A percentile compares a stretch with the other conserved stretches of the same genome.
Conservation (phyloP, 768 basidiomycete species). For the Boletus rubroflammeus region DNA sequence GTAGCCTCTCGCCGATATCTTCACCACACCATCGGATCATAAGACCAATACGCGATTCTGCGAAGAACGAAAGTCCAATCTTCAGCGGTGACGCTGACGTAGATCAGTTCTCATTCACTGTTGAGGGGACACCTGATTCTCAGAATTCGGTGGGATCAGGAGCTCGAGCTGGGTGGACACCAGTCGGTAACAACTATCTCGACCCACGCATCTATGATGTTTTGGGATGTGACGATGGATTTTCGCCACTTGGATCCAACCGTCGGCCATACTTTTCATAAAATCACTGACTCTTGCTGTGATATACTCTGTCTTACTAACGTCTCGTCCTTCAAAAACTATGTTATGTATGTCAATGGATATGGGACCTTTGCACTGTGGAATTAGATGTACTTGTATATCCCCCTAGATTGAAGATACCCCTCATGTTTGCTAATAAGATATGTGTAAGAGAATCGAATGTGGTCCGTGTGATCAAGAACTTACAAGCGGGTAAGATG, state of each 20-base stretch:
- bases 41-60: slow-evolving; percentile 40
- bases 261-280: slow-evolving; percentile 36
- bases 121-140: slow-evolving; percentile 14
- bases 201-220: slow-evolving; percentile 29
- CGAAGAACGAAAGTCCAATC: slow-evolving; percentile 34
- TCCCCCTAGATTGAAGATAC: slow-evolving; percentile 22
- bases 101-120: slow-evolving; percentile 51
- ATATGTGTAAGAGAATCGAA: not conserved
- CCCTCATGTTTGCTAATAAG: slow-evolving; percentile 8
- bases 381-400: slow-evolving; percentile 20
- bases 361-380: slow-evolving; percentile 13
- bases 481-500: not conserved
- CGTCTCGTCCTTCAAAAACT: not conserved
- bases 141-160: slow-evolving; percentile 14
- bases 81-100: slow-evolving; percentile 47
- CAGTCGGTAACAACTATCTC: slow-evolving; percentile 32
- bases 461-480: not conserved
- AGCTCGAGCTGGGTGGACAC: slow-evolving; percentile 20
- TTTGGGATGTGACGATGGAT: slow-evolving; percentile 37
- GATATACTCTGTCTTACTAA: too few species aligned
- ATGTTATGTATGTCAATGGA: slow-evolving; percentile 4
- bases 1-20: slow-evolving; percentile 31
- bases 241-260: slow-evolving; percentile 44
- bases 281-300: not conserved
- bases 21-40: slow-evolving; percentile 12